These are phyloP conservation scores for Mallotus repandus DNA, from an alignment of 441 rosid genomes.

Conservation along the genomic window DNA sequence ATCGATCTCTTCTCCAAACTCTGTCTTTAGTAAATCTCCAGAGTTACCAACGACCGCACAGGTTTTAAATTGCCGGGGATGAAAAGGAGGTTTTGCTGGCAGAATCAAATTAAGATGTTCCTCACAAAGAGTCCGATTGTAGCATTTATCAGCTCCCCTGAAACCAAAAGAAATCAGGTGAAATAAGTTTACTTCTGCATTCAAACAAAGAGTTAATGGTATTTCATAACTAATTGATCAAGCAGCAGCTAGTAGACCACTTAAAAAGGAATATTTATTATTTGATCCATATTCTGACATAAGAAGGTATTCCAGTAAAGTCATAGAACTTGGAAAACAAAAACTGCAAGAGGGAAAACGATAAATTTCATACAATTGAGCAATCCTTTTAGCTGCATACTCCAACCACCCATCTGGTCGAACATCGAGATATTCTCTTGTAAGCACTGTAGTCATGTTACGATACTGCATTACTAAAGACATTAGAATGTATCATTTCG, in stretches of 20 bases:
- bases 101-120: slow-evolving; percentile 81
- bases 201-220: too few relatives aligned
- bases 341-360: neutral
- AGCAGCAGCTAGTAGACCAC: too few relatives aligned
- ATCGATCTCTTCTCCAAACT: slow-evolving; percentile 89
- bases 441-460: slow-evolving; percentile 95
- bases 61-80: slow-evolving; percentile 73
- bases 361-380: slow-evolving; percentile 65
- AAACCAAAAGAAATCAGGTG: slow-evolving; percentile 23
- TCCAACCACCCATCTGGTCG: slow-evolving; percentile 98
- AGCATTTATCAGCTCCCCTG: slow-evolving; percentile 90
- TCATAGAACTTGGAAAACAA: neutral
- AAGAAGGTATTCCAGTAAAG: neutral
- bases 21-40: slow-evolving; percentile 87
- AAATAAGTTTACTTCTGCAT: slow-evolving; percentile 5
- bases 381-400: slow-evolving; percentile 94
- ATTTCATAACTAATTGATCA: too few relatives aligned
- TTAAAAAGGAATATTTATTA: too few relatives aligned
- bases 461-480: slow-evolving; percentile 68
- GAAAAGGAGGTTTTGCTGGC: slow-evolving; percentile 90
- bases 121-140: slow-evolving; percentile 84
- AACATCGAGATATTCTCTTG: slow-evolving; percentile 89
- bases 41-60: slow-evolving; percentile 99
- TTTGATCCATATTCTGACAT: too few relatives aligned
- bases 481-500: slow-evolving; percentile 30